phyloP scores from a whole-genome alignment of 2,329 filamentous ascomycete genomes.

The Graphiopsis chlorocephala region DNA sequence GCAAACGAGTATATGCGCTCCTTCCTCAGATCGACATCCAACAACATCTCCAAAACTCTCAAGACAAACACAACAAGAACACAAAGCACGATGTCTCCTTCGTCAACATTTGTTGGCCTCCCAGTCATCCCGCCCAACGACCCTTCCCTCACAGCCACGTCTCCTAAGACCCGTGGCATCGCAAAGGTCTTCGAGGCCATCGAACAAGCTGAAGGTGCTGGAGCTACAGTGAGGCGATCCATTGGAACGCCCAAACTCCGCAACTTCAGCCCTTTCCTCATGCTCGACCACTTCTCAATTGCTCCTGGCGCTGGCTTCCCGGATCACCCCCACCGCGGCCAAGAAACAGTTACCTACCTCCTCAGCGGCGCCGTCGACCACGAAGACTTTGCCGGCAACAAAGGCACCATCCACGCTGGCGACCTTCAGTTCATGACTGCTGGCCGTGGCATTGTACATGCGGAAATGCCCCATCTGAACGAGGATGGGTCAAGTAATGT shows the following conservation, averaged over 20 bases:
- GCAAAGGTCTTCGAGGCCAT: constrained; percentile 78
- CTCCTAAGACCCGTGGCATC: constrained; percentile 72
- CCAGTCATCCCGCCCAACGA: constrained; percentile 47
- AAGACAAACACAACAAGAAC: constrained; percentile 32
- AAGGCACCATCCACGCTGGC: constrained; percentile 78
- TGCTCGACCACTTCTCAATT: constrained; percentile 91
- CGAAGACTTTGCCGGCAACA: constrained; percentile 85
- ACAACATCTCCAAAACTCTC: constrained; percentile 25
- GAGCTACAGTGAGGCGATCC: constrained; percentile 80
- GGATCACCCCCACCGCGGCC: constrained; percentile 78
- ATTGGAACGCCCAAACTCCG: constrained; percentile 80
- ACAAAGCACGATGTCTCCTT: constrained; percentile 31
- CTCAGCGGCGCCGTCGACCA: constrained; percentile 84
- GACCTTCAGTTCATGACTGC: constrained; percentile 98
- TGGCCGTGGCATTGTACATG: constrained; percentile 85
- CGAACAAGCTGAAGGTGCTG: constrained; percentile 84
- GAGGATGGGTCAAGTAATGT: constrained; percentile 70
- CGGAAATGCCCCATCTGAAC: constrained; percentile 87
- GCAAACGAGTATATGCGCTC: constrained; percentile 39
- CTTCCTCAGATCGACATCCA: constrained; percentile 30
- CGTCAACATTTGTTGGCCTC: constrained; percentile 44
- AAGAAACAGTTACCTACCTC: constrained; percentile 88
- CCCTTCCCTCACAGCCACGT: constrained; percentile 49
- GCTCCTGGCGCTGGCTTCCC: constrained; percentile 82
- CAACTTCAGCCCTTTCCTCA: constrained; percentile 89